Percentiles rank a stretch among this genome's conserved stretches.
These are phyloP conservation scores for Hanseniaspora lindneri DNA, from an alignment of 805 yeast species.

Conservation along the genomic window DNA sequence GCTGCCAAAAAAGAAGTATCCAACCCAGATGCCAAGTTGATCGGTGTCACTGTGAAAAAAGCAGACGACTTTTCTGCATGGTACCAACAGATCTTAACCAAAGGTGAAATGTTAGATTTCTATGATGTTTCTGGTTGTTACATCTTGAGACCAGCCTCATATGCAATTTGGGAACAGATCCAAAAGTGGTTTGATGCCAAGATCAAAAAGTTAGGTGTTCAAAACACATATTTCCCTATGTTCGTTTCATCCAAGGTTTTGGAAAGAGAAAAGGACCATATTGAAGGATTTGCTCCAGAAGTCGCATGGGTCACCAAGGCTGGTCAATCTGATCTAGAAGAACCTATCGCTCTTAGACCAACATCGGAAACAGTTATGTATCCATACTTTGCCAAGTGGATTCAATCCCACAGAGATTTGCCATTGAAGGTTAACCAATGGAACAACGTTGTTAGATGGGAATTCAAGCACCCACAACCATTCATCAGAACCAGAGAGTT, in stretches of 20 bases:
- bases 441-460: conserved; percentile 99
- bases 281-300: conserved; percentile 99
- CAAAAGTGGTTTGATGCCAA: conserved; percentile 72
- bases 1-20: conserved; percentile 35
- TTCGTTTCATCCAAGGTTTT: conserved; percentile 85
- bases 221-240: conserved; percentile 97
- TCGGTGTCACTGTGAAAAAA: conserved; percentile 94
- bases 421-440: conserved; percentile 95
- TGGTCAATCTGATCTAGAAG: conserved; percentile 86
- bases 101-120: conserved; percentile 97
- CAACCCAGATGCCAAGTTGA: conserved; percentile 73
- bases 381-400: conserved; percentile 98
- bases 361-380: conserved; percentile 99
- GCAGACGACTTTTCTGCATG: conserved; percentile 85
- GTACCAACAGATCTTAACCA: conserved; percentile 93
- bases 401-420: conserved; percentile 93
- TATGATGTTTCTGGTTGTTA: conserved; percentile 98
- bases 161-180: conserved; percentile 86
- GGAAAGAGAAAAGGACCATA: conserved; percentile 95
- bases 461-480: conserved; percentile 99
- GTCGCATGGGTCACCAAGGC: conserved; percentile 99
- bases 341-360: conserved; percentile 98
- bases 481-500: conserved; percentile 97
- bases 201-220: conserved; percentile 82
- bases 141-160: conserved; percentile 91